Evolutionary conservation across 129 eudicot species (phyloP), one percentile per base, ranked within the genome.

Genomic region (Pulicaria dysenterica): DNA sequence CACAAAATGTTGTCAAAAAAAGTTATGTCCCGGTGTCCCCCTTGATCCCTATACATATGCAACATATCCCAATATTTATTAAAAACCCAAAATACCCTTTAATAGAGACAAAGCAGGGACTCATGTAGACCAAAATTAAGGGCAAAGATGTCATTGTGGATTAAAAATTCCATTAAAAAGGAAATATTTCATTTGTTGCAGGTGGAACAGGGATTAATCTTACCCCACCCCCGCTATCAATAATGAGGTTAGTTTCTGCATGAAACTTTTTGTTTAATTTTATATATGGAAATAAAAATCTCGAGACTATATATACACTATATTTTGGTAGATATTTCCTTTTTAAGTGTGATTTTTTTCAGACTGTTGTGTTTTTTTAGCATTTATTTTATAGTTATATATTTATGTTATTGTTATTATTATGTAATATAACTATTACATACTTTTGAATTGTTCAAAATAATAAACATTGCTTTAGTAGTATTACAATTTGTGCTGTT

Each of bases 181-280:
- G 37, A 38, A 51, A 67, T 62, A 51, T 16, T 7, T 54, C 36
- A 5, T 67, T 76, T 46, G 13, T 78, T 80, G 74, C 86, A 92
- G 97, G 98, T 85, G 98, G 98, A 77, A 92, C 98, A 46, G 98
- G 96, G 75, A 85, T 92, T 77, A 92, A 92, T 67, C 78, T 92
- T 78, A 92, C 96, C 68, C 98, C 98, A 55, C 98, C 96, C 58
- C 98, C 98, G 14, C 50, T 71, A 39, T 85, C 96, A 56, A 92
- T 92, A 65, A 89, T 92, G 78, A 89, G 97, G 96, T 88, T 66
- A 47, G 80, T 44, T n/a, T 70, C 11, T 56, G 36, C 7, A 14
- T 54, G 31, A 69, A 39, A 8, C 9, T 10, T 66, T 38, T 69
- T 41, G 11, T 69, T 24, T 24, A 24, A n/a, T n/a, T 24, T 24